Conservation (phyloP, 2,329 filamentous ascomycete genomes). For the Penicillium sp. region DNA sequence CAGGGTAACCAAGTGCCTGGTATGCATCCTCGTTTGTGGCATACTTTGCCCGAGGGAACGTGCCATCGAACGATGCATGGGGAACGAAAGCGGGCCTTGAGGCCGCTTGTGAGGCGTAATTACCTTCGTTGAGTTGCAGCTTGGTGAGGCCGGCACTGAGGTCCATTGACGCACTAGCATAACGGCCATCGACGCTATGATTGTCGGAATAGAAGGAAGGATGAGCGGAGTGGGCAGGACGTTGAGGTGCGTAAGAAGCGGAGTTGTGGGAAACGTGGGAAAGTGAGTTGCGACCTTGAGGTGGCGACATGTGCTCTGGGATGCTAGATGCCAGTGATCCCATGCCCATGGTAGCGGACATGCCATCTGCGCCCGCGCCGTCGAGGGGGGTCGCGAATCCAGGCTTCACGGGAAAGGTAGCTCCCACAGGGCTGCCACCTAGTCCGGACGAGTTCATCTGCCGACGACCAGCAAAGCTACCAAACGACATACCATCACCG, state of each 20-base stretch:
- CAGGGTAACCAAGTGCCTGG: slow-evolving; percentile 27
- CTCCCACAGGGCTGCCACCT: slow-evolving; percentile 30
- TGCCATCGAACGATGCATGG: slow-evolving; percentile 47
- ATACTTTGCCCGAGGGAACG: slow-evolving; percentile 47
- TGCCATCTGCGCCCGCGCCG: slow-evolving; percentile 30
- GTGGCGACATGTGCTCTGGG: slow-evolving; percentile 30
- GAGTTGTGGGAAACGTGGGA: slow-evolving; percentile 39
- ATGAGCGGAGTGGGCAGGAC: slow-evolving; percentile 39
- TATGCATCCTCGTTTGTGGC: slow-evolving; percentile 34
- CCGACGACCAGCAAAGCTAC: slow-evolving; percentile 30
- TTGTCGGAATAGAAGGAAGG: slow-evolving; percentile 43
- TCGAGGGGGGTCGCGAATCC: slow-evolving; percentile 32
- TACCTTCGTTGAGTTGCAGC: slow-evolving; percentile 36
- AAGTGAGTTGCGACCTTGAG: slow-evolving; percentile 28
- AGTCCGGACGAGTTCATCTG: slow-evolving; percentile 35
- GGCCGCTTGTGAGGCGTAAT: slow-evolving; percentile 33
- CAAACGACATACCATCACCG: slow-evolving; percentile 34
- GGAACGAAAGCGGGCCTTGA: slow-evolving; percentile 33
- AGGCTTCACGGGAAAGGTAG: slow-evolving; percentile 34
- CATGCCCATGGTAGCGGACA: slow-evolving; percentile 30
- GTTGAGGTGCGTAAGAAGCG: slow-evolving; percentile 32
- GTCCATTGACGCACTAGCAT: slow-evolving; percentile 30
- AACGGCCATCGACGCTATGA: slow-evolving; percentile 35
- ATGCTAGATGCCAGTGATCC: slow-evolving; percentile 31
- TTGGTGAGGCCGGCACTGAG: slow-evolving; percentile 34